Conservation (phyloP, 768 basidiomycete species). For the Tricholoma saponaceum region DNA sequence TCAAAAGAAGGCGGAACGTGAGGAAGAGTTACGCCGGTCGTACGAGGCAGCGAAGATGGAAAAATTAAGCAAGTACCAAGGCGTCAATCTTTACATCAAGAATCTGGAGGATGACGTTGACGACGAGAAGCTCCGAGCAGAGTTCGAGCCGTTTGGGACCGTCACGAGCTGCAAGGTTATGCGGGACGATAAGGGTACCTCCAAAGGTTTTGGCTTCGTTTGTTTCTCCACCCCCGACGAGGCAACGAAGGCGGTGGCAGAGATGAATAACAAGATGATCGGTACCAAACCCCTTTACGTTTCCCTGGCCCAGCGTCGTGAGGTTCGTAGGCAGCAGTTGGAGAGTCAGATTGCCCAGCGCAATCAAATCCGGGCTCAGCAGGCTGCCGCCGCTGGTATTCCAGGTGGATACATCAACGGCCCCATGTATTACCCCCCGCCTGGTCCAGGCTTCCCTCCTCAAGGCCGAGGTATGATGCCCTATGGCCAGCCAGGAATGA, state of each 20-base stretch:
- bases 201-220: conserved; percentile 98
- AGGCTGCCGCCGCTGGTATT: conserved; percentile 84
- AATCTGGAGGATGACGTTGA: conserved; percentile 98
- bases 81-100: conserved; percentile 99
- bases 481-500: conserved; percentile 81
- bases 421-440: conserved; percentile 84
- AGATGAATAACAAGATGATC: conserved; percentile 99
- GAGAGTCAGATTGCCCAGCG: conserved; percentile 99
- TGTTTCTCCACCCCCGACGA: conserved; percentile 99
- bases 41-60: conserved; percentile 97
- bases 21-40: conserved; percentile 89
- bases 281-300: conserved; percentile 98
- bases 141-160: conserved; percentile 95
- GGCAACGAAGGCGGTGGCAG: conserved; percentile 97
- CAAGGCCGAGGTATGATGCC: conserved; percentile 78
- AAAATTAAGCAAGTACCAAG: conserved; percentile 96
- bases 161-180: conserved; percentile 99
- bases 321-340: conserved; percentile 96
- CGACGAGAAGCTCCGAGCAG: conserved; percentile 93
- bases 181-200: conserved; percentile 91
- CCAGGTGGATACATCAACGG: conserved; percentile 81
- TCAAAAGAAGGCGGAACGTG: conserved; percentile 97
- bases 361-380: conserved; percentile 94
- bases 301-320: conserved; percentile 96
- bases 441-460: conserved; percentile 79